Percentiles rank a stretch among this genome's conserved stretches.
phyloP scores from a whole-genome alignment of 805 yeast genomes.

The Saturnispora zaruensis region DNA sequence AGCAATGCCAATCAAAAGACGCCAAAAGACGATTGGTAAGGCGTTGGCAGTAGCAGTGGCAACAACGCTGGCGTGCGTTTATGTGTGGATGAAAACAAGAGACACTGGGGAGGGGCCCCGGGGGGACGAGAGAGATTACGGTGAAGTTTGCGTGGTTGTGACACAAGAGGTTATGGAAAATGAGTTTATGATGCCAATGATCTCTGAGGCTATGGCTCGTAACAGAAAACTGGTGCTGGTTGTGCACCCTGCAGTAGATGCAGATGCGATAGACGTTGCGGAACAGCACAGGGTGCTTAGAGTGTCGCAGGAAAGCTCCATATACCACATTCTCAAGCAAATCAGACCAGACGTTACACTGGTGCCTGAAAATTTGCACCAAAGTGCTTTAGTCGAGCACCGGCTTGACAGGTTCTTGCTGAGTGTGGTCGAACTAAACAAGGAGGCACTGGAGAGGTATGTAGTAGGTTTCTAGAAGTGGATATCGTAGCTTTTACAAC shows the following conservation, averaged over 20 bases:
- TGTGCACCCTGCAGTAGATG: conserved; percentile 21
- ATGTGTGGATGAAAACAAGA: background rate
- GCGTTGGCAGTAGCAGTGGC: background rate
- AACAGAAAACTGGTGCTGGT: conserved; percentile 21
- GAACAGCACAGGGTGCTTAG: conserved; percentile 31
- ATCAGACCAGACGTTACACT: background rate
- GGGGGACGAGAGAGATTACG: background rate
- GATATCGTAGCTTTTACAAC: too few species aligned
- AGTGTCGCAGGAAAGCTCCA: conserved; percentile 38
- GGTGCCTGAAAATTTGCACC: background rate
- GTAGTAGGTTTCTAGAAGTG: too few species aligned
- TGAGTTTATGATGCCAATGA: background rate
- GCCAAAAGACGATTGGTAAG: background rate
- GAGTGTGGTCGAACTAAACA: background rate
- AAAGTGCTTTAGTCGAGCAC: background rate
- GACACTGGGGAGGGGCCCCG: background rate
- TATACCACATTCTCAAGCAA: conserved; percentile 50
- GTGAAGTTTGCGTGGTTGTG: background rate
- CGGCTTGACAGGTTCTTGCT: background rate
- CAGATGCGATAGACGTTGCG: conserved; percentile 15
- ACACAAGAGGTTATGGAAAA: background rate
- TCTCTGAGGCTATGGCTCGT: background rate
- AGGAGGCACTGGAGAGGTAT: background rate
- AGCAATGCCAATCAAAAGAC: background rate
- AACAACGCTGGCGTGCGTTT: background rate